Conservation (phyloP, 192 early-diverging fungal genomes). For the Dissophora globulifera region DNA sequence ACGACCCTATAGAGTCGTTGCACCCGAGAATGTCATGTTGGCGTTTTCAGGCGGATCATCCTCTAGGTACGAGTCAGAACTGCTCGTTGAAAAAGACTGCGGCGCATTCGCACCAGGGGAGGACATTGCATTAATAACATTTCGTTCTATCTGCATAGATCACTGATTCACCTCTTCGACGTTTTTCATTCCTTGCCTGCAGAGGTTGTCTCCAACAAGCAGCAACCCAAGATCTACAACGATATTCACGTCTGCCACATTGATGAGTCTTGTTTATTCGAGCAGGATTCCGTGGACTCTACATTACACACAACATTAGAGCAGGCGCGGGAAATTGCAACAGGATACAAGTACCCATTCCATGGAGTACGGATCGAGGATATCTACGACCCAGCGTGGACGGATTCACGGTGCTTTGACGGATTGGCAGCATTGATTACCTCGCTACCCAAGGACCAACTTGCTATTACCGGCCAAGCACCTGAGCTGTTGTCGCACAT, state of each 20-base stretch:
- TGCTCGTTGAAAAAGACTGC: no score
- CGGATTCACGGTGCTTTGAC: constrained; percentile 46
- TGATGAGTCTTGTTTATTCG: constrained; percentile 73
- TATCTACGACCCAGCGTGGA: constrained; percentile 65
- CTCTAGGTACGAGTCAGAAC: constrained; percentile 76
- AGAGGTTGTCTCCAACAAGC: constrained; percentile 65
- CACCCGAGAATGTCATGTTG: constrained; percentile 71
- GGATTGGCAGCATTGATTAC: constrained; percentile 35
- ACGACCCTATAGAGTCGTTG: constrained; percentile 40
- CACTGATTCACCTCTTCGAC: constrained; percentile 70
- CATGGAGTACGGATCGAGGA: constrained; percentile 70
- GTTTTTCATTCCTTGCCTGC: constrained; percentile 68
- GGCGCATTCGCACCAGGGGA: no score
- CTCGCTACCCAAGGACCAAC: constrained; percentile 38
- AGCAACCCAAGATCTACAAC: constrained; percentile 62
- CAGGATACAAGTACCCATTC: constrained; percentile 54
- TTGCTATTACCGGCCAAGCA: constrained; percentile 31
- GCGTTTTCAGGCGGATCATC: constrained; percentile 89
- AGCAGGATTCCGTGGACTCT: constrained; percentile 7
- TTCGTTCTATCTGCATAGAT: constrained; percentile 48
- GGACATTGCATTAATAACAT: no score
- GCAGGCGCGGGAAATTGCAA: constrained; percentile 54
- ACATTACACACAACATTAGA: constrained; percentile 40
- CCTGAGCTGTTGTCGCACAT: constrained; percentile 35
- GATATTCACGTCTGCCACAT: constrained; percentile 80